Base-by-base conservation (phyloP, 306 rosid genomes). In the Cucurbita pepo region DNA sequence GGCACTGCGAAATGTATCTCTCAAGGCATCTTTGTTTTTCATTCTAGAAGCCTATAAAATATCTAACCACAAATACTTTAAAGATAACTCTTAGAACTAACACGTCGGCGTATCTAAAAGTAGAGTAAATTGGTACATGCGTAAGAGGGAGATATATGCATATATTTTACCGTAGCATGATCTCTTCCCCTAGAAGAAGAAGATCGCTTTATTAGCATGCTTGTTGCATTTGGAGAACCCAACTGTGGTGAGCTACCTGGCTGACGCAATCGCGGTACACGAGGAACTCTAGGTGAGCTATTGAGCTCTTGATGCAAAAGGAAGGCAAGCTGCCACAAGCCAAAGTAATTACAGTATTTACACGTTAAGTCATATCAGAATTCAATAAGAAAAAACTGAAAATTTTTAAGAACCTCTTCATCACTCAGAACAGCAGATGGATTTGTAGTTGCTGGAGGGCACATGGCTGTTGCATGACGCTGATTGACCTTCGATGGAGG, bases 281-380 rank as follows among this genome's bases (percentile, higher is more conserved):
- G 97, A 67, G 99, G 99, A 72, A 94, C 99, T 75, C 99, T 86
- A 14, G 97, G 96, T 52, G 99, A 94, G 83, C 99, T 94, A 77
- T 94, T 94, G 76, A 94, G 88, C 81, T 94, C 91, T 84, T 94
- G 99, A 81, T 94, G 99, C 81, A 94, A 77, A 55, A 94, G 87
- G 80, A 94, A 80, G 43, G 99, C 99, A 70, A 87, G 88, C 99
- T 94, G 83, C 77, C 79, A 77, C 65, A 65, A 64, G 3, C 10
- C 43, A 76, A 18, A 79, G 54, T 62, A 21, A 52, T 10, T 50
- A 50, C 18, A 50, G 5, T 56, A 71, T 62, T 15, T 13, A 10
- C 53, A 36, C 8, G 18, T 16, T 36, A 16, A 62, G 80, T 72
- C 43, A 62, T 61, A 40, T 73, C 34, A 40, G 22, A 36, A 45